Conservation (phyloP, 2,329 filamentous ascomycete species). For the Pyrenophora tritici-repentis region DNA sequence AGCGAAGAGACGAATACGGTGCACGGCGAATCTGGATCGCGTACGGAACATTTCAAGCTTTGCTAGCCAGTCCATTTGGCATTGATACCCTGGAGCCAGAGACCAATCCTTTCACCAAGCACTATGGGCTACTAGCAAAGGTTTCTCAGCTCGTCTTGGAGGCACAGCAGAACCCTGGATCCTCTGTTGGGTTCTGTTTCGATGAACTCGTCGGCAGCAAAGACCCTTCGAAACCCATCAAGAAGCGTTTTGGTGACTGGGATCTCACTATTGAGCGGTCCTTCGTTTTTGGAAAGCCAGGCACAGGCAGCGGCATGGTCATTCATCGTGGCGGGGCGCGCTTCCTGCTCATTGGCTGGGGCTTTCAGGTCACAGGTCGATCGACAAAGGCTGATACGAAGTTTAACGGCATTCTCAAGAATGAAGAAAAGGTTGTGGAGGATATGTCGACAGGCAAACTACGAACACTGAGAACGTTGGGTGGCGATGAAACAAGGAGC, state of each 20-base stretch:
- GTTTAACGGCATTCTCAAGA: constrained; percentile 53
- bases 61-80: constrained; percentile 34
- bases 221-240: constrained; percentile 37
- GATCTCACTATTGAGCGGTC: constrained; percentile 50
- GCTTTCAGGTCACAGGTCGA: constrained; percentile 50
- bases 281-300: constrained; percentile 54
- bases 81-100: constrained; percentile 49
- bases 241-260: constrained; percentile 43
- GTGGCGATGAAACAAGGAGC: constrained; percentile 55
- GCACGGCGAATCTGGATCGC: constrained; percentile 33
- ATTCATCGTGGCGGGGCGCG: constrained; percentile 47
- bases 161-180: constrained; percentile 38
- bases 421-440: constrained; percentile 50
- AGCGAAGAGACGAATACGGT: constrained; percentile 54
- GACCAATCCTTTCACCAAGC: constrained; percentile 41
- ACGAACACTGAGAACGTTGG: constrained; percentile 46
- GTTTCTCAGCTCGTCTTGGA: constrained; percentile 44
- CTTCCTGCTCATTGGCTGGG: constrained; percentile 54
- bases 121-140: constrained; percentile 51
- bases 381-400: constrained; percentile 33
- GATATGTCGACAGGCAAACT: constrained; percentile 44
- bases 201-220: constrained; percentile 42
- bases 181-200: constrained; percentile 52
- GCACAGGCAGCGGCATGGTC: constrained; percentile 51
- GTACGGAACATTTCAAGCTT: constrained; percentile 29